A percentile compares a stretch with the other conserved stretches of the same genome.
Evolutionary conservation across 345 rosid genomes (phyloP).

Genomic region (Boechera divaricarpa): DNA sequence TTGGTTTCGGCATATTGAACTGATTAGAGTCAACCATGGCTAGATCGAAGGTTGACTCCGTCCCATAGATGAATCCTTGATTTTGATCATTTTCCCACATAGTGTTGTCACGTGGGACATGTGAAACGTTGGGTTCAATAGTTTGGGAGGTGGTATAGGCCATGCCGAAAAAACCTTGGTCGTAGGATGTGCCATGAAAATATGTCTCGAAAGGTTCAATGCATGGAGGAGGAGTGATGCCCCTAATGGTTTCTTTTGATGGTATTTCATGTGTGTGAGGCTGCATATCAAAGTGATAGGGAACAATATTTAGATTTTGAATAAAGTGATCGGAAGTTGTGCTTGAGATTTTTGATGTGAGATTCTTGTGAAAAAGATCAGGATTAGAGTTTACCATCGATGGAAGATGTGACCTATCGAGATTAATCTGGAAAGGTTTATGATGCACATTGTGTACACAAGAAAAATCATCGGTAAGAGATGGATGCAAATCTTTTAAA

Average conservation of each 20-base stretch:
- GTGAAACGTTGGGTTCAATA: neutral
- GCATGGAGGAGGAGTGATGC: slow-evolving; percentile 21
- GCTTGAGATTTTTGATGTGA: slow-evolving; percentile 33
- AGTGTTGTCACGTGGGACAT: slow-evolving; percentile 1
- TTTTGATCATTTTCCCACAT: slow-evolving; percentile 24
- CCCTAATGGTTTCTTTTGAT: neutral
- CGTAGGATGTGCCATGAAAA: slow-evolving; percentile 11
- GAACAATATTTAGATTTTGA: neutral
- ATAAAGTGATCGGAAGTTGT: neutral
- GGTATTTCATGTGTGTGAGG: slow-evolving; percentile 2
- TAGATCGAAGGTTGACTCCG: slow-evolving; percentile 2
- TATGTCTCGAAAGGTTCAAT: slow-evolving; percentile 18
- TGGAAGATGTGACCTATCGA: slow-evolving; percentile 18
- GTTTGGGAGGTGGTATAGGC: neutral
- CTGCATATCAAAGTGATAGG: slow-evolving; percentile 26
- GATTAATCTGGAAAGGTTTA: slow-evolving; percentile 27
- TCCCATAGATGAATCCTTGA: slow-evolving; percentile 6
- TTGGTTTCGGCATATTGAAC: neutral
- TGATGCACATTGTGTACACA: slow-evolving; percentile 22
- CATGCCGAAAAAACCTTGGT: neutral
- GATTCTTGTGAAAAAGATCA: slow-evolving; percentile 28
- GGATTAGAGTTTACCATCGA: slow-evolving; percentile 22
- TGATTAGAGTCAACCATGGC: slow-evolving; percentile 25
- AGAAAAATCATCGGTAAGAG: slow-evolving; percentile 24
- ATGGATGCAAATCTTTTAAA: slow-evolving; percentile 14